Conservation (phyloP, 305 asterid species). For the Withania somnifera region DNA sequence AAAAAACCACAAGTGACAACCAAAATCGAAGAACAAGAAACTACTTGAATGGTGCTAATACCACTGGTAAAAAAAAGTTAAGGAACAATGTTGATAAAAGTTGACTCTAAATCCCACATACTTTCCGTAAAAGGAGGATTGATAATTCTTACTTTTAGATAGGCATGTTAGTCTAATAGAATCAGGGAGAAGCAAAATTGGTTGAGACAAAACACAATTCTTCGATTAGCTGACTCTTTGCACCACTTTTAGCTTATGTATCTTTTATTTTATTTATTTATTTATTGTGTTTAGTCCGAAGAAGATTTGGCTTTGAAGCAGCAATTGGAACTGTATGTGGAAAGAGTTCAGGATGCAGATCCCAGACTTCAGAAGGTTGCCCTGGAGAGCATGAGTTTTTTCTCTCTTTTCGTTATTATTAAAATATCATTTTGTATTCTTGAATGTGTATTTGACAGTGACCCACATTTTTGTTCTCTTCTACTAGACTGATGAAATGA, state of each 20-base stretch:
- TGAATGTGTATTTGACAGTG: background rate
- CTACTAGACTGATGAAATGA: background rate
- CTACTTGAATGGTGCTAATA: no score
- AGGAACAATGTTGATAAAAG: background rate
- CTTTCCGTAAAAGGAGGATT: background rate
- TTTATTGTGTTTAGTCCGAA: slow-evolving; percentile 49
- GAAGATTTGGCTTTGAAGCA: slow-evolving; percentile 92
- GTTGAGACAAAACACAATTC: background rate
- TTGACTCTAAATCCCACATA: background rate
- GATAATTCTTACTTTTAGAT: background rate
- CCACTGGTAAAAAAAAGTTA: background rate
- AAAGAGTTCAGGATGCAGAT: slow-evolving; percentile 79
- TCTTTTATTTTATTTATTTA: background rate
- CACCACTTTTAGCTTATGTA: background rate
- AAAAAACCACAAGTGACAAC: background rate
- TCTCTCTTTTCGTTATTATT: background rate
- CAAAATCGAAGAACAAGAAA: background rate
- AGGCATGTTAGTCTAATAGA: background rate
- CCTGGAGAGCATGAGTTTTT: slow-evolving; percentile 88
- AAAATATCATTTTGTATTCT: background rate
- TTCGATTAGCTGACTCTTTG: background rate
- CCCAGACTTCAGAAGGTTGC: slow-evolving; percentile 82
- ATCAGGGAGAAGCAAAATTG: background rate
- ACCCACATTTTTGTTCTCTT: background rate
- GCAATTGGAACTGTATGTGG: slow-evolving; percentile 85